These are phyloP conservation scores for Triticum urartu DNA, from an alignment of 176 grass and related monocot species.

Conservation along the genomic window DNA sequence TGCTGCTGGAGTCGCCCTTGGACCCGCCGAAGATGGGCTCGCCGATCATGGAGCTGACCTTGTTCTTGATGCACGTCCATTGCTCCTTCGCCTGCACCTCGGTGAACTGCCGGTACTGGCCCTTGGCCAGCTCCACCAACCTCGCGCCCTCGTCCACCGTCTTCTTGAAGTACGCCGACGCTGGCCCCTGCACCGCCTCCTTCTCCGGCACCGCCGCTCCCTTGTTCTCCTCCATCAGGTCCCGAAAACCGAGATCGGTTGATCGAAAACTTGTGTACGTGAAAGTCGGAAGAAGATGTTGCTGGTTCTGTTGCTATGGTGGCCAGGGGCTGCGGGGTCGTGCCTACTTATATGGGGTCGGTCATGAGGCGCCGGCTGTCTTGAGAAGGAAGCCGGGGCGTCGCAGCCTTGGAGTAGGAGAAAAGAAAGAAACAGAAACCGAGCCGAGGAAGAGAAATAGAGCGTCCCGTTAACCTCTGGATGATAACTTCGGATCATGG, in stretches of 20 bases:
- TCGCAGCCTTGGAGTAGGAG: constrained; percentile 12
- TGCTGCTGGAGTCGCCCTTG: neutral
- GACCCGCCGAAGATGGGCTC: constrained; percentile 2
- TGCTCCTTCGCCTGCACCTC: constrained; percentile 17
- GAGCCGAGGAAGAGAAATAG: neutral
- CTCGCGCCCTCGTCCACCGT: neutral
- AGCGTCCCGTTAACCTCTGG: neutral
- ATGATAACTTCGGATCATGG: no score
- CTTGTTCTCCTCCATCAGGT: constrained; percentile 19
- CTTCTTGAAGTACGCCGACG: constrained; percentile 40
- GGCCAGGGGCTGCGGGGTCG: neutral
- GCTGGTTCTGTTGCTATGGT: neutral
- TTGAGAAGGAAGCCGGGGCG: neutral
- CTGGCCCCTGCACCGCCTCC: neutral
- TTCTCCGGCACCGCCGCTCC: neutral
- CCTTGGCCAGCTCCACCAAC: constrained; percentile 14
- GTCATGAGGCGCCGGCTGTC: neutral
- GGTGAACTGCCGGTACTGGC: constrained; percentile 24
- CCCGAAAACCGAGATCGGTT: neutral
- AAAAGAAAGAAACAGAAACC: neutral
- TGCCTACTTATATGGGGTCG: neutral
- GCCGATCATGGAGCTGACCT: constrained; percentile 23
- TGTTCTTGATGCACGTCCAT: constrained; percentile 63
- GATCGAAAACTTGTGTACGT: neutral
- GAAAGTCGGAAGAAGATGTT: neutral